These are phyloP conservation scores for Xylariaceae sp. DNA, from an alignment of 2,329 filamentous ascomycete genomes.

Conservation along the genomic window DNA sequence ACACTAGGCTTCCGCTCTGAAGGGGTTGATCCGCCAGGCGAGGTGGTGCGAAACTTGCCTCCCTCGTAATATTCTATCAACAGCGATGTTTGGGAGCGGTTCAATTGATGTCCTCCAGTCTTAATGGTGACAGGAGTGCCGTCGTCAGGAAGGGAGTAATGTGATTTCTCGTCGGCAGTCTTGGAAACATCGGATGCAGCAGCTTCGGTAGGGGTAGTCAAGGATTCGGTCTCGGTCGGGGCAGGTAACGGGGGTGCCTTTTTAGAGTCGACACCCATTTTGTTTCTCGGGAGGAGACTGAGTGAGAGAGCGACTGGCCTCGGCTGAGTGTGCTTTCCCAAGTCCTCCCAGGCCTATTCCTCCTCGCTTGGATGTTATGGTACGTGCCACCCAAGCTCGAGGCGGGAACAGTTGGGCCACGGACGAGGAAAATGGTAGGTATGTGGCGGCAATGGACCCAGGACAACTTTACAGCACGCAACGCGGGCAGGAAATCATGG, in stretches of 20 bases:
- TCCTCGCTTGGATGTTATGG: constrained; percentile 3
- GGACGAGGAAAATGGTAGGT: too few species aligned
- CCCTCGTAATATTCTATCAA: constrained; percentile 95
- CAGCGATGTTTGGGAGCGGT: constrained; percentile 78
- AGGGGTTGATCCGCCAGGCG: constrained; percentile 45
- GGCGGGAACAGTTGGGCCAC: too few species aligned
- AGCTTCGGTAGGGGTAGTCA: constrained; percentile 58
- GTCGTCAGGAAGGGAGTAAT: constrained; percentile 79
- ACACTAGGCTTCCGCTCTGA: constrained; percentile 76
- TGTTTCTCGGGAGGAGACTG: constrained; percentile 26
- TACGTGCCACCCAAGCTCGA: background rate
- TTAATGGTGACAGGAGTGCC: constrained; percentile 89
- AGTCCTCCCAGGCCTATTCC: constrained; percentile 4
- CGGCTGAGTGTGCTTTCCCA: background rate
- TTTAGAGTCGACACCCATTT: constrained; percentile 53
- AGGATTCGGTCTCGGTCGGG: constrained; percentile 70
- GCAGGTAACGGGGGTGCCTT: constrained; percentile 67
- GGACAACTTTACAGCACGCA: too few species aligned
- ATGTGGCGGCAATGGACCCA: too few species aligned
- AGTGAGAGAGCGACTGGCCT: background rate
- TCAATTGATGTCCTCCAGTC: constrained; percentile 60
- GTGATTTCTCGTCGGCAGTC: constrained; percentile 64
- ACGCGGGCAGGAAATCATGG: too few species aligned
- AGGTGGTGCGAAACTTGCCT: constrained; percentile 52
- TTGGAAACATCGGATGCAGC: constrained; percentile 55